A percentile compares a stretch with the other conserved stretches of the same genome.
These are phyloP conservation scores for Penicillium sclerotigenum DNA, from an alignment of 2,329 filamentous ascomycete species.

Conservation along the genomic window DNA sequence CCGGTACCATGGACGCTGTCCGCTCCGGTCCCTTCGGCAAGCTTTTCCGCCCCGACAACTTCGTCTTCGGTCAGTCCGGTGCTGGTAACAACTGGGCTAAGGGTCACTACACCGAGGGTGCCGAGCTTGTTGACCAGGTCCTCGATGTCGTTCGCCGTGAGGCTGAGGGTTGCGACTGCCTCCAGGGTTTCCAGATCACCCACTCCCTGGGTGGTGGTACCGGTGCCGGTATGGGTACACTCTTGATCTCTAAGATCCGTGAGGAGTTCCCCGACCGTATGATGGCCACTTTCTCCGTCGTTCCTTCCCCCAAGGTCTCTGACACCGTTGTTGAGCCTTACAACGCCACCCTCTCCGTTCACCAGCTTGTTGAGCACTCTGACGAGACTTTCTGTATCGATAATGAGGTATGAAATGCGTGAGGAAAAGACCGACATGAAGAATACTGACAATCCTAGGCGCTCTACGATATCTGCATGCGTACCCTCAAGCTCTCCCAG, in stretches of 20 bases:
- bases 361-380: slow-evolving; percentile 99
- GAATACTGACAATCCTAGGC: slow-evolving; percentile 51
- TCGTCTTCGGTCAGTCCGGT: slow-evolving; percentile 98
- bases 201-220: slow-evolving; percentile 99
- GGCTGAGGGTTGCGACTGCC: slow-evolving; percentile 98
- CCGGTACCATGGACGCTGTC: slow-evolving; percentile 99
- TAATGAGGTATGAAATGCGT: slow-evolving; percentile 68
- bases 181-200: slow-evolving; percentile 99
- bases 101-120: slow-evolving; percentile 99
- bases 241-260: slow-evolving; percentile 99
- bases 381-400: slow-evolving; percentile 99
- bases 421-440: background rate
- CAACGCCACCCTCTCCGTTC: slow-evolving; percentile 97
- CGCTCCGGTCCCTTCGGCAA: slow-evolving; percentile 96
- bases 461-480: slow-evolving; percentile 99
- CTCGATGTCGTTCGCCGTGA: slow-evolving; percentile 98
- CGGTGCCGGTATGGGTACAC: slow-evolving; percentile 99
- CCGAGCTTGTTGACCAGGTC: slow-evolving; percentile 96
- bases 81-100: slow-evolving; percentile 99
- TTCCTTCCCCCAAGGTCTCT: slow-evolving; percentile 98
- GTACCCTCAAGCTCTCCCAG: slow-evolving; percentile 97
- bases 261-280: slow-evolving; percentile 99
- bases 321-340: slow-evolving; percentile 99
- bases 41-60: slow-evolving; percentile 99
- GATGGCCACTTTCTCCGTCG: slow-evolving; percentile 99